A percentile compares a stretch with the other conserved stretches of the same genome.
These are phyloP conservation scores for Lathyrus sativus DNA, from an alignment of 306 rosid genomes.

Conservation along the genomic window DNA sequence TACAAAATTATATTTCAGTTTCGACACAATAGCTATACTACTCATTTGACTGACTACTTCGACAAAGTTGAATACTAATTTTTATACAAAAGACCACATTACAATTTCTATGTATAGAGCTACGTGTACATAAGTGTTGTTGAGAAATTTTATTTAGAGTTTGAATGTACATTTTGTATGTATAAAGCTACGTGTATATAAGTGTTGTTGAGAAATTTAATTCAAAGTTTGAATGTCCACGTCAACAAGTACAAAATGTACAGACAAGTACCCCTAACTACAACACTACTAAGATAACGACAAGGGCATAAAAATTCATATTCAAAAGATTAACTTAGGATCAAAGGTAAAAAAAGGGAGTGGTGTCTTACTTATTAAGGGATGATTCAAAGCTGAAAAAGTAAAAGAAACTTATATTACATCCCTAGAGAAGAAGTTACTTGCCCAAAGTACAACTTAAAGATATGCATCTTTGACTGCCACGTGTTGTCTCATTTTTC, in stretches of 20 bases:
- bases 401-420: constrained; percentile 46
- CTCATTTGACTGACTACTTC: no score
- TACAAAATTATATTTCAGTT: no score
- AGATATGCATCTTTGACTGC: constrained; percentile 56
- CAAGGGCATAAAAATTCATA: not conserved
- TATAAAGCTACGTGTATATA: no score
- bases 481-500: constrained; percentile 1
- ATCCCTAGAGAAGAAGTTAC: constrained; percentile 39
- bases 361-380: constrained; percentile 33
- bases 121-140: no score
- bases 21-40: no score
- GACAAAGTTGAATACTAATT: no score
- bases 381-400: constrained; percentile 53
- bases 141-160: no score
- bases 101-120: no score
- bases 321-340: no score
- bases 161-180: no score
- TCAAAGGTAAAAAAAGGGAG: not conserved
- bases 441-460: constrained; percentile 56
- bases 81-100: no score
- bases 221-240: not conserved
- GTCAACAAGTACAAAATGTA: constrained; percentile 1
- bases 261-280: not conserved
- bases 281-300: not conserved
- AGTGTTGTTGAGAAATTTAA: not conserved